Evolutionary conservation across 805 yeast genomes (phyloP), one percentile per base, ranked within the genome.

Genomic region (Zygosaccharomyces kombuchaensis): DNA sequence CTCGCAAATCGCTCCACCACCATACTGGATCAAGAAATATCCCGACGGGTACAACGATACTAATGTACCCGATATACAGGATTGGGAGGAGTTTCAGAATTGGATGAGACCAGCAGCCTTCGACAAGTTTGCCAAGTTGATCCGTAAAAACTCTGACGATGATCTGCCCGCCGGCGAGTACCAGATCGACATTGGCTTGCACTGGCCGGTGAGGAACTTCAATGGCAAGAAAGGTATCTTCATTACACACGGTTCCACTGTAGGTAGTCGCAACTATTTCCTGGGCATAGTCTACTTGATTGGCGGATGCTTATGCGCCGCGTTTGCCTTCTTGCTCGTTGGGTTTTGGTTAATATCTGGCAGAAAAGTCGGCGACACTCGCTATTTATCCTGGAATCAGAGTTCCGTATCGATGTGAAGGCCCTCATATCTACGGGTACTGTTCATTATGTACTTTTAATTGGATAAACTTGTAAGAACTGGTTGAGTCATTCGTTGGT

Each of bases 21-120:
- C 93, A 43, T 87, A 85, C 68, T 91, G 99, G 99, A 72, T 68
- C 34, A 74, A 77, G 52, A 70, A 60, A 68, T 91, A 67, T 64
- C 98, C 98, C 1, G 68, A 89, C 48, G 98, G 98, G 0, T 91
- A 93, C 68, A 87, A 84, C n/a, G 81, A 77, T 27, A 78, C 78
- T 5, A 88, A 87, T 63, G 56, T 91, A 50, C 96, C 95, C 2
- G 83, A 86, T 60, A 62, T 91, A 39, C 74, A 86, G 2, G 62
- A 68, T 30, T 82, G 93, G 88, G 91, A 87, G 61, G 82, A 82
- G 53, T 77, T 91, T 56, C 96, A 89, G 71, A 91, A 89, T 65
- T 91, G 99, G 99, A 91, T 91, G 97, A 80, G 95, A 58, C 81
- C 91, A 2, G 81, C 90, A 6, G 93, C 87, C 0, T 71, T 86